These are phyloP conservation scores for Yamadazyma siamensis DNA, from an alignment of 1,139 yeast genomes.

Conservation along the genomic window DNA sequence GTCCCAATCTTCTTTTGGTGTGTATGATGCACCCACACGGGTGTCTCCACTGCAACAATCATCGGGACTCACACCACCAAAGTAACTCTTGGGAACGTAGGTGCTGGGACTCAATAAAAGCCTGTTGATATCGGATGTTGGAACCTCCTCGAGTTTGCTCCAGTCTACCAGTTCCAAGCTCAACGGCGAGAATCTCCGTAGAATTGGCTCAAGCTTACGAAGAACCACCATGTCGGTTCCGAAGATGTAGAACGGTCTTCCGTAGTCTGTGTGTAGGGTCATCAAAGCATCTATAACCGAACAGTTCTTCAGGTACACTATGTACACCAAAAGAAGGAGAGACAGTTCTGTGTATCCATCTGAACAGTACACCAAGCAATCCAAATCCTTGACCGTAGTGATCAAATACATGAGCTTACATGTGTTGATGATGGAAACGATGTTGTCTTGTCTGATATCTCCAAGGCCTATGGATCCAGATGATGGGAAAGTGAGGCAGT, in stretches of 20 bases:
- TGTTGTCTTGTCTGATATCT: slow-evolving; percentile 54
- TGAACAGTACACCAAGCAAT: slow-evolving; percentile 64
- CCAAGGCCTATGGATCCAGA: slow-evolving; percentile 79
- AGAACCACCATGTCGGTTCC: slow-evolving; percentile 69
- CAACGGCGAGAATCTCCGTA: slow-evolving; percentile 54
- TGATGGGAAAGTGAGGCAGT: slow-evolving; percentile 68
- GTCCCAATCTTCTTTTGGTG: slow-evolving; percentile 30
- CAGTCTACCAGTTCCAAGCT: slow-evolving; percentile 9
- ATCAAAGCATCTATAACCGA: slow-evolving; percentile 53
- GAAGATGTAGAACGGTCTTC: slow-evolving; percentile 82
- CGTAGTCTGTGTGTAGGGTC: slow-evolving; percentile 56
- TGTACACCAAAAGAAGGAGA: slow-evolving; percentile 62
- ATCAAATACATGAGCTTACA: slow-evolving; percentile 57
- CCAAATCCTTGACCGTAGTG: slow-evolving; percentile 25
- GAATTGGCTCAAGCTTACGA: slow-evolving; percentile 57
- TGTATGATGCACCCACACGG: slow-evolving; percentile 4
- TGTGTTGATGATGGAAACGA: slow-evolving; percentile 57
- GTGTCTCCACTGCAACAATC: slow-evolving; percentile 3
- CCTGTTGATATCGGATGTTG: slow-evolving; percentile 32
- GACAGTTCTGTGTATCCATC: slow-evolving; percentile 95
- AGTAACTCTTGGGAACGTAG: slow-evolving; percentile 4
- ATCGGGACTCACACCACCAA: slow-evolving; percentile 1
- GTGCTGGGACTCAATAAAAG: slow-evolving; percentile 23
- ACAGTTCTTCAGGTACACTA: slow-evolving; percentile 63
- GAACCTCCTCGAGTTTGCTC: slow-evolving; percentile 26